These are phyloP conservation scores for Sugiyamaella grinbergsii DNA, from an alignment of 1,139 yeast species.

Conservation along the genomic window DNA sequence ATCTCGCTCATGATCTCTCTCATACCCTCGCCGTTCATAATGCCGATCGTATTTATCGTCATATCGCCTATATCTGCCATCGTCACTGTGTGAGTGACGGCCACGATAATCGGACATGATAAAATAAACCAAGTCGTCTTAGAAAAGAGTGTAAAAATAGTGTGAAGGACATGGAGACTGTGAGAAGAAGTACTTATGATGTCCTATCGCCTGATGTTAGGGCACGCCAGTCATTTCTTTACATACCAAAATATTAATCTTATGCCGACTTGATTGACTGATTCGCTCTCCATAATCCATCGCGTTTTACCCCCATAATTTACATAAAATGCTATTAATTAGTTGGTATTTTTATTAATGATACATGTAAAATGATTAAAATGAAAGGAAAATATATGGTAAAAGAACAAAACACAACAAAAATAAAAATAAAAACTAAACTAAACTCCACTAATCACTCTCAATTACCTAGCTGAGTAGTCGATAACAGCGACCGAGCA, in stretches of 20 bases:
- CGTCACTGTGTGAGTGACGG: background rate
- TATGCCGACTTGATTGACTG: no score
- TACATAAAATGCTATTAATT: background rate
- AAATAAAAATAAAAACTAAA: background rate
- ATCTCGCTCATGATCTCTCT: background rate
- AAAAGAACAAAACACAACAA: background rate
- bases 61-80: conserved; percentile 5
- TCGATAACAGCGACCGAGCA: conserved; percentile 26
- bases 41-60: conserved; percentile 6
- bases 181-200: no score
- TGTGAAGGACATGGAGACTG: no score
- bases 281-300: background rate
- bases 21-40: conserved; percentile 5
- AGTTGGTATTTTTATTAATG: conserved; percentile 1
- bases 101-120: conserved; percentile 8
- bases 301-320: no score
- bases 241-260: no score
- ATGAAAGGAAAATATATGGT: background rate
- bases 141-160: no score
- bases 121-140: no score
- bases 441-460: background rate
- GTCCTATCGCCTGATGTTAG: background rate
- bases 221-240: background rate
- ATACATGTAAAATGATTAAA: conserved; percentile 4
- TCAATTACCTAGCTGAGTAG: conserved; percentile 19